These are phyloP conservation scores for Barnettozyma californica DNA, from an alignment of 805 yeast genomes.

Conservation along the genomic window DNA sequence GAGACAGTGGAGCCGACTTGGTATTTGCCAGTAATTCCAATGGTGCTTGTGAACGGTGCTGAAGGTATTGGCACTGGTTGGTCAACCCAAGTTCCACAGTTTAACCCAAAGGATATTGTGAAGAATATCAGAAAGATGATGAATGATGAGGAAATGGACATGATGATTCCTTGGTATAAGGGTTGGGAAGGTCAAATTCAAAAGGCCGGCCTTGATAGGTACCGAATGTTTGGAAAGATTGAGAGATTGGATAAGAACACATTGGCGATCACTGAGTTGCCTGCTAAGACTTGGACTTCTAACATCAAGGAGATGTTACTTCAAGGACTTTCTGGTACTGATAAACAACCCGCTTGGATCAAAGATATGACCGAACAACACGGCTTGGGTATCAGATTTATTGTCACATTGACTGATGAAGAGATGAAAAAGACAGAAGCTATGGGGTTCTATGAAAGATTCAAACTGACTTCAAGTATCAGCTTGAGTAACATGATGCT, in stretches of 20 bases:
- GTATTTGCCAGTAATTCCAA: constrained; percentile 92
- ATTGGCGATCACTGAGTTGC: constrained; percentile 86
- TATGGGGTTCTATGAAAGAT: constrained; percentile 79
- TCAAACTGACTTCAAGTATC: constrained; percentile 66
- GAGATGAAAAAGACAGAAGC: constrained; percentile 78
- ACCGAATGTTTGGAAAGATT: constrained; percentile 71
- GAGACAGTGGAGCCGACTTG: constrained; percentile 92
- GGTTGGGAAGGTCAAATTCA: constrained; percentile 91
- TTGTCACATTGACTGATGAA: constrained; percentile 64
- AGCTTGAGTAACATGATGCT: constrained; percentile 89
- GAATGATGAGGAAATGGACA: constrained; percentile 62
- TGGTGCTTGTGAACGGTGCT: constrained; percentile 90
- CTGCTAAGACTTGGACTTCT: constrained; percentile 89
- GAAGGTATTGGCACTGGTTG: constrained; percentile 99
- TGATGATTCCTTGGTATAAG: constrained; percentile 88
- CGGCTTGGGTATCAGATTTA: constrained; percentile 71
- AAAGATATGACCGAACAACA: constrained; percentile 95
- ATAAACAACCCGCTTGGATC: constrained; percentile 76
- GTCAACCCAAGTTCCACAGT: constrained; percentile 91
- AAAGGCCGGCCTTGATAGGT: constrained; percentile 58
- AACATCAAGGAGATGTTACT: constrained; percentile 81
- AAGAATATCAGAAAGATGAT: constrained; percentile 66
- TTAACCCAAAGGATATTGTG: constrained; percentile 81
- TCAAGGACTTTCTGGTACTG: constrained; percentile 69
- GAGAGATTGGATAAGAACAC: constrained; percentile 77